phyloP scores from a whole-genome alignment of 2,329 filamentous ascomycete genomes.

The Beauveria medogensis region DNA sequence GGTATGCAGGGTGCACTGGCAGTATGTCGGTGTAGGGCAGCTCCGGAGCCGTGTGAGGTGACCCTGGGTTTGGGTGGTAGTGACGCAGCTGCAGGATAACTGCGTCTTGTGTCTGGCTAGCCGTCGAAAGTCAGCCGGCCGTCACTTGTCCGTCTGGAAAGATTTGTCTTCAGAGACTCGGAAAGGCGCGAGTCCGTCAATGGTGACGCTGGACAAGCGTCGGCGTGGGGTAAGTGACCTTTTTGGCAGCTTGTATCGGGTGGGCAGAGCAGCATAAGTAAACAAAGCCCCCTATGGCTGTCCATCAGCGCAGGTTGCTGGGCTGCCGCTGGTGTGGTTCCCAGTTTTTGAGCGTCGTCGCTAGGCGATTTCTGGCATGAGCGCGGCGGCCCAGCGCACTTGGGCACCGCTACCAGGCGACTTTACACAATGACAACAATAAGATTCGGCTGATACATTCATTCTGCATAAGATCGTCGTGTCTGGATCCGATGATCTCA shows the following conservation, averaged over 20 bases:
- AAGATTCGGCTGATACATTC: too few relatives aligned
- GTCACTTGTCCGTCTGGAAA: not conserved
- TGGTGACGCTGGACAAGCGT: constrained; percentile 9
- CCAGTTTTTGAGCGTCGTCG: not conserved
- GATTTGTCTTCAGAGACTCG: not conserved
- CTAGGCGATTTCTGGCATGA: not conserved
- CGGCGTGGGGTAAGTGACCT: constrained; percentile 1
- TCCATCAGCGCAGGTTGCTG: constrained; percentile 7
- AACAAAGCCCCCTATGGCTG: constrained; percentile 2
- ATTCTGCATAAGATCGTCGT: too few relatives aligned
- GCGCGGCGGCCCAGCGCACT: not conserved
- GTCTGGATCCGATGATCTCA: too few relatives aligned
- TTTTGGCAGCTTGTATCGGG: constrained; percentile 2
- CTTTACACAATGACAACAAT: too few relatives aligned
- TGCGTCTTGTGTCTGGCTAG: not conserved
- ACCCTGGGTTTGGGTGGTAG: not conserved
- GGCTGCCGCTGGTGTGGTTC: not conserved
- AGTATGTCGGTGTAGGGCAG: constrained; percentile 11
- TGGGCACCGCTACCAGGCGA: not conserved
- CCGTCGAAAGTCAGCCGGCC: not conserved
- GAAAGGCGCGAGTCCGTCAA: not conserved
- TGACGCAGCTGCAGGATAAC: not conserved
- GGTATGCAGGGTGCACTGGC: not conserved
- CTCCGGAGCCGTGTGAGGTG: constrained; percentile 8
- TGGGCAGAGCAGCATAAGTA: constrained; percentile 3